Evolutionary conservation across 345 rosid species (phyloP), one percentile per base, ranked within the genome.

Genomic region (Zanthoxylum bungeanum): DNA sequence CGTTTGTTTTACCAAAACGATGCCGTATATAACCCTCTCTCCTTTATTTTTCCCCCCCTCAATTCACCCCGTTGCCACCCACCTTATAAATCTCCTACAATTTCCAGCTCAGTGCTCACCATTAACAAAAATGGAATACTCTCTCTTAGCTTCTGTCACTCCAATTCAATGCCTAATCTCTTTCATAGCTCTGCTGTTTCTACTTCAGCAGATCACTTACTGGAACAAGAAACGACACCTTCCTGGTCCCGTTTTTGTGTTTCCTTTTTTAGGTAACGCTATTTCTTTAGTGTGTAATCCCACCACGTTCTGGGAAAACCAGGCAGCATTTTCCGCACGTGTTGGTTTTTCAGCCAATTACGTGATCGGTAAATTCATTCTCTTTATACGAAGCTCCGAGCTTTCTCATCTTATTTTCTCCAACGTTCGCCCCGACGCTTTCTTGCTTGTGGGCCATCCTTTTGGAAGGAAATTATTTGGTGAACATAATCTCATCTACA

Each of bases 381-480:
- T 93, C 62, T 93, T 83, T 75, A 70, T 88, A 36, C 85, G 85
- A 37, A 82, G 77, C 78, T 70, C 88, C 0, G 88, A 93, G 57
- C 93, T 93, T 28, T 88, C 90, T 56, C 96, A 89, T 56, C 82
- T 76, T 28, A 67, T 91, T 31, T 93, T 93, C 79, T 30, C 91
- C 70, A 93, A 91, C 51, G 93, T 93, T 7, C 85, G 92, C 7
- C 89, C 96, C 2, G 98, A 93, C 67, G 97, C 91, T 3, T 93
- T 93, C 82, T 72, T 69, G 66, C 85, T 93, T 1, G 78, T 89
- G 2, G 98, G 96, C 14, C 93, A 91, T 76, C 97, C 93, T 0
- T 93, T 93, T 30, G 98, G 98, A 0, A 93, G 88, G 68, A 91
- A 87, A 61, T 86, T 93, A 6, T 93, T 93, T 64, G 97, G 97